A percentile compares a stretch with the other conserved stretches of the same genome.
Evolutionary conservation across 1,284 basidiomycete genomes (phyloP).

Genomic region (Cutaneotrichosporon curvatum): DNA sequence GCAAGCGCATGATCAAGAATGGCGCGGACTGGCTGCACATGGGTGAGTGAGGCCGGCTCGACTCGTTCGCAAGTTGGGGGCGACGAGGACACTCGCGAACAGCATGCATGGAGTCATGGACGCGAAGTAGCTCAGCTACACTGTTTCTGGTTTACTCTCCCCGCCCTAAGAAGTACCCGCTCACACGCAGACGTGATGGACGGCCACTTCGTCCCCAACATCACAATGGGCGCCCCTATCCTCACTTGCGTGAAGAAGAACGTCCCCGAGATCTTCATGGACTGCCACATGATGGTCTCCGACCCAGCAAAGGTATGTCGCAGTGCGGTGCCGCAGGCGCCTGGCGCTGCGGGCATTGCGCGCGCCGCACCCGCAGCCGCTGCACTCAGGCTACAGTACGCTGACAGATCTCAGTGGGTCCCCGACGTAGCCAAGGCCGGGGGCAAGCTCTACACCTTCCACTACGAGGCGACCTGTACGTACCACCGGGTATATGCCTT

Average conservation of each 20-base stretch:
- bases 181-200: conserved; percentile 79
- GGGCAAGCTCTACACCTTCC: conserved; percentile 92
- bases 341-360: no score
- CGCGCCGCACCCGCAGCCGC: neutral
- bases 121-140: no score
- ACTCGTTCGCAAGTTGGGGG: no score
- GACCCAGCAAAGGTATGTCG: conserved; percentile 72
- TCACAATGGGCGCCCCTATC: conserved; percentile 91
- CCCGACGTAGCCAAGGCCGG: conserved; percentile 92
- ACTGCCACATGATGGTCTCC: conserved; percentile 99
- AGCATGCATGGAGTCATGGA: no score
- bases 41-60: conserved; percentile 64
- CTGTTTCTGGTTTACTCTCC: no score
- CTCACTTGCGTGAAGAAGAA: conserved; percentile 80
- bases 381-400: no score
- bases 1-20: conserved; percentile 81
- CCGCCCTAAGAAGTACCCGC: no score
- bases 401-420: conserved; percentile 74
- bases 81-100: no score
- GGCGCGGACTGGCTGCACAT: conserved; percentile 96
- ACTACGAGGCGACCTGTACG: conserved; percentile 73
- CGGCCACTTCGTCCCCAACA: conserved; percentile 98
- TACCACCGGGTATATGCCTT: no score
- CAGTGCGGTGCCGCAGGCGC: neutral
- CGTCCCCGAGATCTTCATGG: conserved; percentile 95